phyloP scores from a whole-genome alignment of 2,329 filamentous ascomycete genomes.

The Alternaria sp. region DNA sequence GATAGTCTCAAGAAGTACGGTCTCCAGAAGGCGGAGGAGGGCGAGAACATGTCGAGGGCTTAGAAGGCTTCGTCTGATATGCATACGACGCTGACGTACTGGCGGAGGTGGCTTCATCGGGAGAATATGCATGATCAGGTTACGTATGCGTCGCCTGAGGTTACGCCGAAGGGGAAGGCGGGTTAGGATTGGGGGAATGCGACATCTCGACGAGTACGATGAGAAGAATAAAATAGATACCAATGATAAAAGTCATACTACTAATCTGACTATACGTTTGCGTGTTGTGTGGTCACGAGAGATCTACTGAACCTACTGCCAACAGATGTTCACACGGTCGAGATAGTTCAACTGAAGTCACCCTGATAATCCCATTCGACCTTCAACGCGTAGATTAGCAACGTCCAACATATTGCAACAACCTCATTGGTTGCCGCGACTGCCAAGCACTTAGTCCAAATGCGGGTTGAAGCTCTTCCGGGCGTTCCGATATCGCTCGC shows the following conservation, averaged over 20 bases:
- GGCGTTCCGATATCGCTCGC: not conserved
- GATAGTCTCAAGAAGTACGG: conserved; percentile 52
- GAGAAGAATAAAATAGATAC: not conserved
- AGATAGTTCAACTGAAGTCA: not conserved
- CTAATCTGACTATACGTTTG: fast-evolving
- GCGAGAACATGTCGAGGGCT: conserved; percentile 35
- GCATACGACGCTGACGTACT: not conserved
- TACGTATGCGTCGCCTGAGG: not conserved
- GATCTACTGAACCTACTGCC: too few relatives aligned
- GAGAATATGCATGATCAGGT: not conserved
- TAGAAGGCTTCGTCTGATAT: conserved; percentile 10
- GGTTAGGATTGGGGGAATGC: too few relatives aligned
- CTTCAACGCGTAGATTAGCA: too few relatives aligned
- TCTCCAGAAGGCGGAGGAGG: conserved; percentile 47
- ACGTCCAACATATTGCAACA: not conserved
- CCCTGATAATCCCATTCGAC: fast-evolving
- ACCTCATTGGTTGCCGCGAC: not conserved
- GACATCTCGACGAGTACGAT: too few relatives aligned
- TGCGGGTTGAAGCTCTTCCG: not conserved
- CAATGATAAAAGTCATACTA: not conserved
- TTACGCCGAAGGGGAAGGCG: not conserved
- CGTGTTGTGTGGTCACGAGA: too few relatives aligned
- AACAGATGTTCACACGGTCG: too few relatives aligned
- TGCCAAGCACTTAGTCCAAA: not conserved
- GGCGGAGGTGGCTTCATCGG: not conserved